Conservation (phyloP, 2,329 filamentous ascomycete genomes). For the Lecanicillium sp. region DNA sequence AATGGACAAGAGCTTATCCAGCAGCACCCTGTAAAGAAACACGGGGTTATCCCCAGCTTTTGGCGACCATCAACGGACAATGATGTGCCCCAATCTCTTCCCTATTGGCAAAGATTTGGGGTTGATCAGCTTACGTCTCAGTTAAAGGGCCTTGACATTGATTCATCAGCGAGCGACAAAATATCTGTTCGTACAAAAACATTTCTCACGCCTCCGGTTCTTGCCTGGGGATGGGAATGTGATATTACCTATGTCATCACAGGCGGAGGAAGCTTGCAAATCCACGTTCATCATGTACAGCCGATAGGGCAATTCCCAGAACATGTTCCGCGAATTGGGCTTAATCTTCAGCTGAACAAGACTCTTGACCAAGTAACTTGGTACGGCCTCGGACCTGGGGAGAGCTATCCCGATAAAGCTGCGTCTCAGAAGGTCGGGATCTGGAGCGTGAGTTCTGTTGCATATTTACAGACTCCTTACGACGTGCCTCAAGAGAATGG, state of each 20-base stretch:
- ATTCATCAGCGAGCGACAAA: conserved; percentile 30
- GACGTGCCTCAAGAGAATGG: conserved; percentile 62
- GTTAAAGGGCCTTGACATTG: conserved; percentile 31
- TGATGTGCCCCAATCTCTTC: conserved; percentile 43
- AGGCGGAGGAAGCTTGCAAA: conserved; percentile 31
- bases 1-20: conserved; percentile 26
- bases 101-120: conserved; percentile 49
- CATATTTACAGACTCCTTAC: conserved; percentile 47
- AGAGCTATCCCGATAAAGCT: conserved; percentile 57
- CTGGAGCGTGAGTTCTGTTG: conserved; percentile 31
- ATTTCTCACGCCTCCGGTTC: conserved; percentile 48
- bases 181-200: conserved; percentile 45
- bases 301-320: conserved; percentile 41
- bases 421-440: conserved; percentile 44
- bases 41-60: conserved; percentile 39
- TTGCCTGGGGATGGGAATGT: conserved; percentile 49
- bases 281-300: conserved; percentile 34
- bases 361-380: conserved; percentile 42
- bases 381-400: conserved; percentile 56
- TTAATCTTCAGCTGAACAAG: conserved; percentile 44
- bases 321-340: conserved; percentile 53
- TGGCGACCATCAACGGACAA: conserved; percentile 61
- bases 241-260: conserved; percentile 44
- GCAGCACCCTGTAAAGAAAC: conserved; percentile 23
- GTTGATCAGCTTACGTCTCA: conserved; percentile 37